Evolutionary conservation across 2,329 filamentous ascomycete genomes (phyloP).

Genomic region (Botrytis sinoallii): DNA sequence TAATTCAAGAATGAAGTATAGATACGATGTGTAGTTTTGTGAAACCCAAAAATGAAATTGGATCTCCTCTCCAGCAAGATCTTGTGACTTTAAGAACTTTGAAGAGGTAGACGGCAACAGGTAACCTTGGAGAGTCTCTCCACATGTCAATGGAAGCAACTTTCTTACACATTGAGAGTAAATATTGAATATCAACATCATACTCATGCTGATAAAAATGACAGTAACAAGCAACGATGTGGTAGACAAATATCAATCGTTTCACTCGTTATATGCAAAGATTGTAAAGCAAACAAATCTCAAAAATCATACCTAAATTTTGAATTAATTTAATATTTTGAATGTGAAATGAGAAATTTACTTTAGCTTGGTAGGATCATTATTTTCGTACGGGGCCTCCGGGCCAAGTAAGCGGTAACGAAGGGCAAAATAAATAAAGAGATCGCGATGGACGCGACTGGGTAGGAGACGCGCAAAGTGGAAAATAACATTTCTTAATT

Average conservation of each 20-base stretch:
- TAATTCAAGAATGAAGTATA: neutral
- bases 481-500: slow-evolving; percentile 5
- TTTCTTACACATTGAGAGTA: neutral
- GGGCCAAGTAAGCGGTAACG: slow-evolving; percentile 2
- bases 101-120: neutral
- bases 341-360: neutral
- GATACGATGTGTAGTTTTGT: neutral
- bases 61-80: neutral
- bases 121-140: neutral
- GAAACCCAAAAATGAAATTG: neutral
- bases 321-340: neutral
- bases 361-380: neutral
- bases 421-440: slow-evolving; percentile 12
- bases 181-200: neutral
- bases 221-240: neutral
- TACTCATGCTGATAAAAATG: neutral
- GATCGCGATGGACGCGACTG: neutral
- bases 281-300: neutral
- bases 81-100: neutral
- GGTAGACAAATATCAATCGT: neutral
- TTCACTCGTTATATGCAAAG: neutral
- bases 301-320: neutral
- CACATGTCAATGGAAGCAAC: neutral
- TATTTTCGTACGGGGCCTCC: neutral
- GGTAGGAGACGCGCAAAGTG: slow-evolving; percentile 12